Evolutionary conservation across 305 asterid species (phyloP).

Genomic region (Solanum hybrid): DNA sequence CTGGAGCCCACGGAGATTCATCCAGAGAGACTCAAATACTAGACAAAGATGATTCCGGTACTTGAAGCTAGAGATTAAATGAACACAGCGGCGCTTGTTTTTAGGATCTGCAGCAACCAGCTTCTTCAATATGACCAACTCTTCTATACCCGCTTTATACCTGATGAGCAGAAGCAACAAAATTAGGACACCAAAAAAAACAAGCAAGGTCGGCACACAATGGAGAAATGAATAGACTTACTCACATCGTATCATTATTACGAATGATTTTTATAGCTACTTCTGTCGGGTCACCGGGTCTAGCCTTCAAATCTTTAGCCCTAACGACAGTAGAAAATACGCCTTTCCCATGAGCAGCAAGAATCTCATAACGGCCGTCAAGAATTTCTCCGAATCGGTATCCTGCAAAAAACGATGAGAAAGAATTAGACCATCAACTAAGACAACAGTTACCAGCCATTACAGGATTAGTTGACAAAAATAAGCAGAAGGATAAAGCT

Average conservation of each 20-base stretch:
- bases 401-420: constrained; percentile 32
- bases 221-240: neutral
- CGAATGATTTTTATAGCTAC: constrained; percentile 91
- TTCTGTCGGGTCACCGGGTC: constrained; percentile 62
- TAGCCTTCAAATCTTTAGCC: constrained; percentile 88
- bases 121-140: constrained; percentile 81
- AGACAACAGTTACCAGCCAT: neutral
- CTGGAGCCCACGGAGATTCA: constrained; percentile 92
- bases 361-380: constrained; percentile 79
- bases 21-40: constrained; percentile 99
- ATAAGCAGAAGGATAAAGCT: neutral
- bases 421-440: neutral
- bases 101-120: constrained; percentile 92
- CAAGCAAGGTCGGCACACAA: constrained; percentile 1
- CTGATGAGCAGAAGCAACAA: constrained; percentile 16
- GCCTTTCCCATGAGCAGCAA: constrained; percentile 98
- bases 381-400: constrained; percentile 89
- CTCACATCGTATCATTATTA: constrained; percentile 79
- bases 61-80: constrained; percentile 89
- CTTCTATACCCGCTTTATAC: constrained; percentile 96
- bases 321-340: constrained; percentile 91
- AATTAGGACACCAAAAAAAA: constrained; percentile 8
- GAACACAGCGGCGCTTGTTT: constrained; percentile 84
- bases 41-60: constrained; percentile 92
- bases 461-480: neutral